These are phyloP conservation scores for Claviceps citrina DNA, from an alignment of 2,329 filamentous ascomycete genomes.

Conservation along the genomic window DNA sequence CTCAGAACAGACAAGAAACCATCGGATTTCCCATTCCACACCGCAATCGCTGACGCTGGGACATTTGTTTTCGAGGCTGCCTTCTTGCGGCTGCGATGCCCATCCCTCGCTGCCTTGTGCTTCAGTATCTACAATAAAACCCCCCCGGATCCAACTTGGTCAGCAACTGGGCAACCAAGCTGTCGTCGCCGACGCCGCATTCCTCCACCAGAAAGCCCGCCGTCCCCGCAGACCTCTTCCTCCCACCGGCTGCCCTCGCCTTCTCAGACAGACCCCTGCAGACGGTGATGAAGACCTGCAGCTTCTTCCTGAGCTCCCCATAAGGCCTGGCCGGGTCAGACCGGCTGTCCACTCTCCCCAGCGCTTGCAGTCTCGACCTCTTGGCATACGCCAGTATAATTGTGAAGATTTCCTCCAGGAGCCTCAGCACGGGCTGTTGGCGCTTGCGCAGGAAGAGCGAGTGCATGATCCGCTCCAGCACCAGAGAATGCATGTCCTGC, in stretches of 20 bases:
- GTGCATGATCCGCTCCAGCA: conserved; percentile 61
- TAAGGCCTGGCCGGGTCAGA: conserved; percentile 36
- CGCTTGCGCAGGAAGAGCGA: conserved; percentile 58
- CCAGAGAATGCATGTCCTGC: conserved; percentile 53
- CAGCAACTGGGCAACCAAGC: conserved; percentile 52
- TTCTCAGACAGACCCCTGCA: conserved; percentile 54
- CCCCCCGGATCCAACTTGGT: conserved; percentile 55
- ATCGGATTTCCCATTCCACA: too few species aligned
- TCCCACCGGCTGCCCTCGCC: conserved; percentile 26
- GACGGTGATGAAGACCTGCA: conserved; percentile 58
- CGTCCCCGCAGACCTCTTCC: conserved; percentile 4
- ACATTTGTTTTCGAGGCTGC: too few species aligned
- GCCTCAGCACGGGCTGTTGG: conserved; percentile 54
- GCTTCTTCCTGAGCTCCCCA: conserved; percentile 50
- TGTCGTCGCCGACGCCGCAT: conserved; percentile 28
- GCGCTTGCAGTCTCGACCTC: conserved; percentile 24
- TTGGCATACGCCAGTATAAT: conserved; percentile 58
- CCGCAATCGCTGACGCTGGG: too few species aligned
- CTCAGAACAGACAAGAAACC: too few species aligned
- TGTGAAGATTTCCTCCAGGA: conserved; percentile 64
- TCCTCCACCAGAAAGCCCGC: conserved; percentile 13
- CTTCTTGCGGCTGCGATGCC: too few species aligned
- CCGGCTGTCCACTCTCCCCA: conserved; percentile 11
- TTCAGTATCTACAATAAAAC: conserved; percentile 36
- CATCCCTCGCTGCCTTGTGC: too few species aligned